Base-by-base conservation (phyloP, 1,139 yeast genomes). In the Geotrichum fermentans region DNA sequence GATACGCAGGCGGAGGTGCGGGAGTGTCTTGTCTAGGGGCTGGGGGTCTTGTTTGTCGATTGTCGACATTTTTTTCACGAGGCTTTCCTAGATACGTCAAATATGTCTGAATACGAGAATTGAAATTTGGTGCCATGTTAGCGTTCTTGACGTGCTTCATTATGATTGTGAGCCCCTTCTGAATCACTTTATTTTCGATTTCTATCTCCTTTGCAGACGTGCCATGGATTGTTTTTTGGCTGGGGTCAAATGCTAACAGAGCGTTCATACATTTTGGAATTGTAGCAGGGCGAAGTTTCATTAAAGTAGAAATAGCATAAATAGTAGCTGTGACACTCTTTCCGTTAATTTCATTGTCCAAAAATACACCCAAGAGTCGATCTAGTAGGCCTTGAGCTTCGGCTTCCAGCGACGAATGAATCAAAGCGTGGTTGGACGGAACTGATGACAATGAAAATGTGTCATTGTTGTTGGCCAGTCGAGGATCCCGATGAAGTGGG, bases 311-410 rank as follows among this genome's bases (percentile, higher is more conserved):
- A 6, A 65, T 53, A 2, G 72, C 67, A 52, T 69, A 68, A 20
- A 72, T 49, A 2, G 73, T 64, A 13, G 72, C 71, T 2, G 64
- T 58, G 14, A 69, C 48, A 5, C 54, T 45, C 26, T 60, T 52
- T 11, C 66, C 59, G 16, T 50, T 51, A 14, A 57, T 50, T 4
- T 45, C 43, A 3, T 48, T 83, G 29, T 73, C 78, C 34, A 72
- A 70, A 50, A 89, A 71, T 20, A 77, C 71, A 43, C 73, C 70
- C 44, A 88, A 68, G 35, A 90, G 65, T 44, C 79, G 66, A 56
- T 88, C 96, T 44, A 92, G 70, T 45, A 85, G 70, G 1, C 77
- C 81, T 49, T 74, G 75, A 0, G 92, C 84, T 64, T 90, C 96
- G 7, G 83, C 78, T 58, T 84, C 89, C 56, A 88, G 68, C 11